A percentile compares a stretch with the other conserved stretches of the same genome.
Conservation (phyloP, 2,329 filamentous ascomycete species). For the Zasmidium angulare region DNA sequence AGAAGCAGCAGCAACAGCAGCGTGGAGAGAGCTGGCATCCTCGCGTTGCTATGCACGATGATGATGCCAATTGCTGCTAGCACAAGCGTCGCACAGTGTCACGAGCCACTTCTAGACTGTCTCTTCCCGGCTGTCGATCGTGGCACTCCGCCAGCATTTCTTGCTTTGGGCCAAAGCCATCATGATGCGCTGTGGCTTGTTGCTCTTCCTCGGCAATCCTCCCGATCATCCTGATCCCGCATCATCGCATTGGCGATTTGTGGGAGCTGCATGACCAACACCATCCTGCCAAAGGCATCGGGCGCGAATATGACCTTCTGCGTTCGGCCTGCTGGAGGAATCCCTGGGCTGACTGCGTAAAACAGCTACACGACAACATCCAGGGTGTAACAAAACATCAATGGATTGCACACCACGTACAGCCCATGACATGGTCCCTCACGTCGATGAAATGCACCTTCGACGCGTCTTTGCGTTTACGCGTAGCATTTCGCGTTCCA, state of each 20-base stretch:
- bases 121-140: neutral
- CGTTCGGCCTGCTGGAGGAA: conserved; percentile 58
- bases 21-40: neutral
- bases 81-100: no score
- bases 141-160: no score
- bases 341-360: no score
- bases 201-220: neutral
- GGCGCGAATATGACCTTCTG: conserved; percentile 56
- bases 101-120: neutral
- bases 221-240: neutral
- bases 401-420: no score
- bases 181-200: neutral
- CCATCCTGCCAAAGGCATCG: neutral
- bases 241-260: neutral
- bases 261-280: neutral
- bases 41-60: neutral
- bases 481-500: no score
- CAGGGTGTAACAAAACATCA: no score
- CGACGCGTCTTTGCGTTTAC: no score
- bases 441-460: no score
- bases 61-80: conserved; percentile 1
- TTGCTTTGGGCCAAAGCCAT: no score
- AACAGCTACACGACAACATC: no score
- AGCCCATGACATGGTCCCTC: no score
- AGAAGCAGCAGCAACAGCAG: neutral